Evolutionary conservation across 2,329 filamentous ascomycete species (phyloP), one percentile per base, ranked within the genome.

Genomic region (Botrytis fabae): DNA sequence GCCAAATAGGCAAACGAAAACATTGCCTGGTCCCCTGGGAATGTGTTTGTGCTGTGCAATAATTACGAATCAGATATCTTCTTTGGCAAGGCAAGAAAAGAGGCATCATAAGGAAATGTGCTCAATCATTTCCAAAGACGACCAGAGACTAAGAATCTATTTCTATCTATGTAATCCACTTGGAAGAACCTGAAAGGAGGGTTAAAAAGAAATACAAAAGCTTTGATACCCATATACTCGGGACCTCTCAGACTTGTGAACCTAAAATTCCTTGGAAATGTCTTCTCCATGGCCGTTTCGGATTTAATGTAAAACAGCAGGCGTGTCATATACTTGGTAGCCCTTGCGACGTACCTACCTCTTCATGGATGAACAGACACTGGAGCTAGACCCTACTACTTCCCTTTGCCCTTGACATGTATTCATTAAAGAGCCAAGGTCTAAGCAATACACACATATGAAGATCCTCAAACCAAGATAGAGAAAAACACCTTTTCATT

Each of bases 401-500:
- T 18, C 18, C 18, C 10, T 22, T 12, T 22, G 8, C 4, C 32
- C 20, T 35, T 35, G 54, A 60, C 10, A 25, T 35, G 9, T 22
- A 32, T 25, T 35, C 1, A 51, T 25, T 16, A 54, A 69, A 16
- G n/a, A 44, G 20, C 12, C 22, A 40, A 25, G 59, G 12, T 61
- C 14, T 6, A n/a, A n/a, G 4, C 3, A n/a, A 66, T 14, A 48
- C 14, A 54, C n/a, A 44, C n/a, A 44, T 6, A 60, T 59, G 18
- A 60, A 59, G n/a, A 44, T 14, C 16, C 18, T 18, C 48, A 42
- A 22, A 60, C 14, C 10, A 60, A 57, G 12, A 60, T 22, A 32
- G 35, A 54, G 22, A 32, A 68, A 63, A 44, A 32, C 22, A 2
- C 40, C 63, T 22, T 57, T 57, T 38, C n/a, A 70, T 74, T 69